Conservation (phyloP, 371 early-diverging fungal species). For the Vairimorpha apis region DNA sequence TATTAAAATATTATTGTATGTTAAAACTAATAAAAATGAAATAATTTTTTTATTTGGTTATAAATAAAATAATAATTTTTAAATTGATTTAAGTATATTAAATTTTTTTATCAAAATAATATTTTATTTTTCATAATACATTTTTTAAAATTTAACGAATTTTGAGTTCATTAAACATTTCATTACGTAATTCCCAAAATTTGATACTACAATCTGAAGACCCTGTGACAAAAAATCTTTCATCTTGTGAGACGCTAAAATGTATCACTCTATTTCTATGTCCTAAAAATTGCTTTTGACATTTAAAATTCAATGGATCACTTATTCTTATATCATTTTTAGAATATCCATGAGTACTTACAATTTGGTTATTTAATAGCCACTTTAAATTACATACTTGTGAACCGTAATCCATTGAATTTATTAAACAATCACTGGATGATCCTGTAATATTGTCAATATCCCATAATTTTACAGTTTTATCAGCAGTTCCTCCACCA, state of each 20-base stretch:
- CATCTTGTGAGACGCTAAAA: slow-evolving; percentile 59
- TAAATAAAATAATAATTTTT: no score
- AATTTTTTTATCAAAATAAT: no score
- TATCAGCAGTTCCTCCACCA: slow-evolving; percentile 64
- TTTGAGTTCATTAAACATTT: slow-evolving; percentile 30
- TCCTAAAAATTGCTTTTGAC: slow-evolving; percentile 43
- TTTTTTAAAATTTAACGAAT: slow-evolving; percentile 47
- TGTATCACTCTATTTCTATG: slow-evolving; percentile 64
- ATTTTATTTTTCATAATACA: no score
- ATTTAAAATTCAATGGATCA: slow-evolving; percentile 10
- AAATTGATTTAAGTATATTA: no score
- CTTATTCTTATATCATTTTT: slow-evolving; percentile 61
- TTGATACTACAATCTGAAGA: slow-evolving; percentile 58
- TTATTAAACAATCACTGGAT: slow-evolving; percentile 7
- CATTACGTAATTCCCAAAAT: slow-evolving; percentile 58
- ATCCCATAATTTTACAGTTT: slow-evolving; percentile 61
- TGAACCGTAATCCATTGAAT: slow-evolving; percentile 53
- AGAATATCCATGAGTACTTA: slow-evolving; percentile 64
- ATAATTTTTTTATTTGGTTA: no score
- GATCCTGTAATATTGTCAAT: slow-evolving; percentile 8
- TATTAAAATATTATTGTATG: no score
- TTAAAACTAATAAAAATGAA: no score
- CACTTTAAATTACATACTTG: slow-evolving; percentile 63
- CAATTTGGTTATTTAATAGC: slow-evolving; percentile 56
- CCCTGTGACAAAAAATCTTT: slow-evolving; percentile 63